Evolutionary conservation across 306 rosid species (phyloP), one percentile per base, ranked within the genome.

Genomic region (Vachellia pachyceras): DNA sequence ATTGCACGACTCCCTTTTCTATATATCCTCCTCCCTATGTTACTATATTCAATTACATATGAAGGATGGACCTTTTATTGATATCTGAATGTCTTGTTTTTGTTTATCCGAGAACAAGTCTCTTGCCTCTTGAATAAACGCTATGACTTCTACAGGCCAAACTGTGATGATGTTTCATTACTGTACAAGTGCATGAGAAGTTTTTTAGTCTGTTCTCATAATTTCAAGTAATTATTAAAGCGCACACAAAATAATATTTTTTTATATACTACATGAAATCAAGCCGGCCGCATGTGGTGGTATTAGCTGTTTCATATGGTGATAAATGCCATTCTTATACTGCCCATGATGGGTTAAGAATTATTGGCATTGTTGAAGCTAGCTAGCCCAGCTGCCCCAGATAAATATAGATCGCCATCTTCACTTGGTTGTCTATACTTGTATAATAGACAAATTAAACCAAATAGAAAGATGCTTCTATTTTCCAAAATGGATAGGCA

Each of bases 191-290:
- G 73, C 73, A 69, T 41, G 73, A 69, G 36, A 41, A 8, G 8
- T 42, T 67, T 67, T 29, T 37, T 15, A 7, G 15, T 39, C 10
- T 37, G 25, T 36, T 37, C 10, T 65, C 71, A 65, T 36, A 36
- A 67, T 67, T 69, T 69, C 52, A 69, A 17, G 23, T 20, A 41
- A 69, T 69, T n/a, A 41, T 69, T 40, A 68, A n/a, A 69, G 73
- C 20, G 36, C 37, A n/a, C 18, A 2, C 5, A 68, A 1, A 41
- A 40, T 40, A 20, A 20, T 41, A 5, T 69, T 20, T 68, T 1
- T 66, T 3, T 10, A 3, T 58, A 54, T 23, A 11, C 5, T 11
- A 12, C 14, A 36, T 3, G n/a, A 17, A 17, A 68, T 10, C n/a
- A 41, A 69, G 2, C 52, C 73, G 12, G 2, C 52, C 73, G 12